Evolutionary conservation across 768 basidiomycete species (phyloP).

Genomic region (Flagelloscypha sp.): DNA sequence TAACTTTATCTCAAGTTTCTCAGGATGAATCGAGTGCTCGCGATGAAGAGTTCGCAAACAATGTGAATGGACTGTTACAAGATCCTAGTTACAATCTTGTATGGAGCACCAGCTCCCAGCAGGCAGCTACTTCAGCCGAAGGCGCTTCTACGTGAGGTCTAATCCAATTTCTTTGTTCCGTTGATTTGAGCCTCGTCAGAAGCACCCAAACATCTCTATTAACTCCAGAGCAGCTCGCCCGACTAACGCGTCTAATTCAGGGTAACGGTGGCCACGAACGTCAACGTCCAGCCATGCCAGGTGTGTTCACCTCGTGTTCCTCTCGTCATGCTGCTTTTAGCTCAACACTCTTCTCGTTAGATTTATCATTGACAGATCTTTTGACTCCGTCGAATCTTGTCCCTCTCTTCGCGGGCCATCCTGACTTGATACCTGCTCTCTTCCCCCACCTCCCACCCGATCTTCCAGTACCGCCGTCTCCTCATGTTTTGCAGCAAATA

Average conservation of each 20-base stretch:
- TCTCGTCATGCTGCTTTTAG: background rate
- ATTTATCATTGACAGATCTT: conserved; percentile 66
- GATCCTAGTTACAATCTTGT: conserved; percentile 55
- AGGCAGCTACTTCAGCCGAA: conserved; percentile 38
- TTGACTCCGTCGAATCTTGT: conserved; percentile 65
- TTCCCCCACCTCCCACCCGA: conserved; percentile 81
- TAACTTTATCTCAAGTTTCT: no score
- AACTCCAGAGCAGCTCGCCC: conserved; percentile 61
- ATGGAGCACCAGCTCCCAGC: conserved; percentile 41
- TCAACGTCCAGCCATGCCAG: conserved; percentile 23
- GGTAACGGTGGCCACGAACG: conserved; percentile 30
- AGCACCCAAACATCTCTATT: no score
- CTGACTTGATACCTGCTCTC: conserved; percentile 57
- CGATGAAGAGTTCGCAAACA: conserved; percentile 65
- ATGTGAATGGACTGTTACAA: conserved; percentile 62
- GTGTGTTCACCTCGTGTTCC: conserved; percentile 18
- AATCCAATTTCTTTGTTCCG: conserved; percentile 1
- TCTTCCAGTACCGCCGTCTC: conserved; percentile 58
- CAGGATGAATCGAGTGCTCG: conserved; percentile 62
- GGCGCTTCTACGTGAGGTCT: conserved; percentile 16
- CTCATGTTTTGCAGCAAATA: conserved; percentile 64
- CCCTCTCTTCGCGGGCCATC: conserved; percentile 63
- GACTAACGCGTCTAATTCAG: conserved; percentile 46
- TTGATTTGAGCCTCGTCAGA: no score
- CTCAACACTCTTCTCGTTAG: conserved; percentile 19